phyloP scores from a whole-genome alignment of 768 basidiomycete species.

The Saitozyma sp. region DNA sequence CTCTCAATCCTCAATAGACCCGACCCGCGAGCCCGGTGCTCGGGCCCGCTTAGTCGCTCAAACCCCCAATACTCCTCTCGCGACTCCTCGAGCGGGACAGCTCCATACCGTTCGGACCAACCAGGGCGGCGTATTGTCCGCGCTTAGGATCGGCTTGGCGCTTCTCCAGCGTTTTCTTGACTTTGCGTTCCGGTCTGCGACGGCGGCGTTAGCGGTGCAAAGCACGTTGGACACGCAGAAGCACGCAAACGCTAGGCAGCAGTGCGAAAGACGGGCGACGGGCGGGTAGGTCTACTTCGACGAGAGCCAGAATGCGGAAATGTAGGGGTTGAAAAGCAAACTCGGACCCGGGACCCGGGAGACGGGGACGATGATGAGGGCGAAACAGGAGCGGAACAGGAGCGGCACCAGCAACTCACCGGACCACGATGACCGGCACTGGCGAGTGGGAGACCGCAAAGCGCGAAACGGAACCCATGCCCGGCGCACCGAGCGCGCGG shows the following conservation, averaged over 20 bases:
- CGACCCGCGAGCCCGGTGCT: constrained; percentile 3
- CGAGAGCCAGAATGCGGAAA: not conserved
- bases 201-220: not conserved
- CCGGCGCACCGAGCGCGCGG: constrained; percentile 59
- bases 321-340: too few species aligned
- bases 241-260: not conserved
- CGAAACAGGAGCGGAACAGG: not conserved
- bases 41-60: constrained; percentile 15
- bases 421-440: constrained; percentile 92
- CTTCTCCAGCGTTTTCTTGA: constrained; percentile 80
- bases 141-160: constrained; percentile 84
- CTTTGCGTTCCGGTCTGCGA: constrained; percentile 70
- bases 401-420: constrained; percentile 47
- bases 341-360: too few species aligned
- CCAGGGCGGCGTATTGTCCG: constrained; percentile 56
- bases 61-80: constrained; percentile 32
- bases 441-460: constrained; percentile 84
- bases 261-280: not conserved
- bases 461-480: constrained; percentile 66
- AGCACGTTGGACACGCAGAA: not conserved
- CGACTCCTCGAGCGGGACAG: constrained; percentile 40
- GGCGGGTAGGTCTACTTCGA: not conserved
- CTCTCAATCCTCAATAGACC: constrained; percentile 8
- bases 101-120: constrained; percentile 45
- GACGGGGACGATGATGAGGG: too few species aligned